Conservation (phyloP, 1,284 basidiomycete genomes). For the Ceratobasidium sp. region DNA sequence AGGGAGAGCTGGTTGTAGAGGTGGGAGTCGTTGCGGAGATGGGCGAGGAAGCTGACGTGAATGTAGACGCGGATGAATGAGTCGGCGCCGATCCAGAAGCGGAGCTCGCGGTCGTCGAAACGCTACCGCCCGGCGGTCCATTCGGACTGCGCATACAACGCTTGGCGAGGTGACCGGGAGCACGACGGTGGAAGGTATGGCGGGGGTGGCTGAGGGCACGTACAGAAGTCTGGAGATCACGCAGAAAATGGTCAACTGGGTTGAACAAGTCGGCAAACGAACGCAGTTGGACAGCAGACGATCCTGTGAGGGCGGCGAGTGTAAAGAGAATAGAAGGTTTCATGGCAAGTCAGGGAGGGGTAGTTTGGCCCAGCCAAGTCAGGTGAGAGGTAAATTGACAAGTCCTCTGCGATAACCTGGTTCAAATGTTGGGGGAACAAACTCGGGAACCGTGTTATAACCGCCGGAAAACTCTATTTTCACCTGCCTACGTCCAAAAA, state of each 20-base stretch:
- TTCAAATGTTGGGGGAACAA: neutral
- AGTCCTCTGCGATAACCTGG: neutral
- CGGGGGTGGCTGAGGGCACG: constrained; percentile 24
- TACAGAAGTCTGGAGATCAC: constrained; percentile 34
- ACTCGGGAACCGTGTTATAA: constrained; percentile 15
- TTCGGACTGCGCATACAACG: constrained; percentile 9
- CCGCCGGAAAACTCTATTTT: constrained; percentile 13
- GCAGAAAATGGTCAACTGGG: constrained; percentile 37
- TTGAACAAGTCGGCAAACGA: constrained; percentile 42
- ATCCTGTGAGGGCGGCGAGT: constrained; percentile 18
- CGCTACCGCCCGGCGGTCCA: constrained; percentile 9
- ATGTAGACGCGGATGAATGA: constrained; percentile 1
- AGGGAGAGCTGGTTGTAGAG: constrained; percentile 17
- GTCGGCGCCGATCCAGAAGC: neutral
- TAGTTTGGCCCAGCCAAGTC: constrained; percentile 29
- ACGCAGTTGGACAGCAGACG: constrained; percentile 29
- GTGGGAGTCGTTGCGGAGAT: constrained; percentile 17
- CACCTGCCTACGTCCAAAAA: constrained; percentile 4
- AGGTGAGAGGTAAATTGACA: neutral
- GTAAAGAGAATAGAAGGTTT: constrained; percentile 7
- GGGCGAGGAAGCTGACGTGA: constrained; percentile 18
- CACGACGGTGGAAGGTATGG: constrained; percentile 32
- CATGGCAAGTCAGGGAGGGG: constrained; percentile 18
- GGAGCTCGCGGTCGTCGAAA: neutral
- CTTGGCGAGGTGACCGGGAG: constrained; percentile 24